These are phyloP conservation scores for Cryoendolithus antarcticus DNA, from an alignment of 2,329 filamentous ascomycete species.

Conservation along the genomic window DNA sequence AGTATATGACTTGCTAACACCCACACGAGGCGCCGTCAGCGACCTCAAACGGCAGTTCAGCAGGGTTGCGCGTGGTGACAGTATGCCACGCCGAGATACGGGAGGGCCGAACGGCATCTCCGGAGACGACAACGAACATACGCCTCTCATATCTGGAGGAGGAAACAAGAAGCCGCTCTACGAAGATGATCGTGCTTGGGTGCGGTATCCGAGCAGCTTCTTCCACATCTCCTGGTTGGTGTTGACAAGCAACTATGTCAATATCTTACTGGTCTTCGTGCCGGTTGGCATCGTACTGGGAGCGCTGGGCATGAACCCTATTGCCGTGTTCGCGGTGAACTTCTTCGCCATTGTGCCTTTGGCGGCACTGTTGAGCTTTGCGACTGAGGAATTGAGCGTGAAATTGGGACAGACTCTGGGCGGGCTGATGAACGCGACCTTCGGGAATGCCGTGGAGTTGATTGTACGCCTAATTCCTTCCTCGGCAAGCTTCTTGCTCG, in stretches of 20 bases:
- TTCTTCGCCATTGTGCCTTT: conserved; percentile 88
- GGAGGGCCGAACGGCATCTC: not conserved
- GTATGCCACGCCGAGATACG: not conserved
- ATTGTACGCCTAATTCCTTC: conserved; percentile 27
- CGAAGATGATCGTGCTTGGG: conserved; percentile 20
- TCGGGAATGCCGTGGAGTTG: conserved; percentile 48
- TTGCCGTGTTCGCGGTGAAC: conserved; percentile 66
- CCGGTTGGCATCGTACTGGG: conserved; percentile 61
- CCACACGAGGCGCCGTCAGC: too few species aligned
- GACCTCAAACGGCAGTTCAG: too few species aligned
- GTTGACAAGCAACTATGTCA: conserved; percentile 40
- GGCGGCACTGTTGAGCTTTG: conserved; percentile 74
- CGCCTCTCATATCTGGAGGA: not conserved
- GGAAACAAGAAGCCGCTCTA: conserved; percentile 7
- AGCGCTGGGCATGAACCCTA: conserved; percentile 48
- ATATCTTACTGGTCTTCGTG: conserved; percentile 61
- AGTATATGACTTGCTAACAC: too few species aligned
- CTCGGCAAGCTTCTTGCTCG: too few species aligned
- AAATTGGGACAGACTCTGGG: conserved; percentile 70
- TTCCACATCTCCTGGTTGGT: conserved; percentile 26
- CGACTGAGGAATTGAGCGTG: conserved; percentile 80
- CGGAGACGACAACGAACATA: not conserved
- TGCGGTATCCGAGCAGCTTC: conserved; percentile 21
- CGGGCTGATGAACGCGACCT: conserved; percentile 79
- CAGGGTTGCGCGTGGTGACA: too few species aligned